These are phyloP conservation scores for Galeopsis tetrahit DNA, from an alignment of 257 asterid species.

Conservation along the genomic window DNA sequence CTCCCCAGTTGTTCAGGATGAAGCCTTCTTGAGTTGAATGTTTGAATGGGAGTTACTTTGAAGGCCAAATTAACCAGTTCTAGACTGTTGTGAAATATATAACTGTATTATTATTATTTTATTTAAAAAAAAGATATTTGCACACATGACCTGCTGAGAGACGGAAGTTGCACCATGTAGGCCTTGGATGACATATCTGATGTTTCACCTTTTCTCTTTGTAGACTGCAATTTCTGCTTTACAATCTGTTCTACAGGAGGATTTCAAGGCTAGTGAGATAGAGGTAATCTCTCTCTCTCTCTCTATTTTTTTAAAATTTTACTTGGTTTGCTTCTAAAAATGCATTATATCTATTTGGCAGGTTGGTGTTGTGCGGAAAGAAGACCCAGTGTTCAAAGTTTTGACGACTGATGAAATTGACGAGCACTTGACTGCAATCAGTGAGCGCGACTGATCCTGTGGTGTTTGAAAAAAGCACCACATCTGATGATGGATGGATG, in stretches of 20 bases:
- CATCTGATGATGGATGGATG: conserved; percentile 23
- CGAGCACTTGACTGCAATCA: conserved; percentile 93
- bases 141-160: not conserved
- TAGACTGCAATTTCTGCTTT: conserved; percentile 94
- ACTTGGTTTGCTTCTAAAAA: not conserved
- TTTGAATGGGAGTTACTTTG: not conserved
- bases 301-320: too few relatives aligned
- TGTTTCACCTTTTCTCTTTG: conserved; percentile 30
- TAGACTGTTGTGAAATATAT: not conserved
- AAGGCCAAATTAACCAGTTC: not conserved
- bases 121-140: not conserved
- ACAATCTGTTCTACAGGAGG: conserved; percentile 97
- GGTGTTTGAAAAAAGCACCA: not conserved
- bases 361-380: conserved; percentile 95
- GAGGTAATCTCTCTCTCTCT: conserved; percentile 65
- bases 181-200: conserved; percentile 20
- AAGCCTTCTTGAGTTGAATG: not conserved
- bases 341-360: conserved; percentile 32
- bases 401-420: conserved; percentile 92
- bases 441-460: conserved; percentile 81
- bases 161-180: not conserved
- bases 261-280: conserved; percentile 96
- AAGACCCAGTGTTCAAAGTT: conserved; percentile 67
- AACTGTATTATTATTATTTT: not conserved
- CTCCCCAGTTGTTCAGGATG: not conserved